phyloP scores from a whole-genome alignment of 345 rosid genomes.

The Durio zibethinus region DNA sequence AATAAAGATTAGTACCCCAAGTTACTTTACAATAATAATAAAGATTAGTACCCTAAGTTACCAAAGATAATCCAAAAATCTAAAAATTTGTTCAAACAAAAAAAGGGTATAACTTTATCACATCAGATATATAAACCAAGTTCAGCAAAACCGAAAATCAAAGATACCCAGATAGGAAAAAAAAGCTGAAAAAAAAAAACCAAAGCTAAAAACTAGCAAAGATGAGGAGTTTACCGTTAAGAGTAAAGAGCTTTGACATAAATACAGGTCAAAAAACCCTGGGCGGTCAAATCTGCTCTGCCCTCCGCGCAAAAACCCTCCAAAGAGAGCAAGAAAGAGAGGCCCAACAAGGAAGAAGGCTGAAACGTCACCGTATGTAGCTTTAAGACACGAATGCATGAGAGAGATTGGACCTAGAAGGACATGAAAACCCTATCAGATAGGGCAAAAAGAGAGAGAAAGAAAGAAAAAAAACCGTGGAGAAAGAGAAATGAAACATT shows the following conservation, averaged over 20 bases:
- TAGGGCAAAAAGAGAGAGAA: slow-evolving; percentile 53
- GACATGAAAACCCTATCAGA: slow-evolving; percentile 57
- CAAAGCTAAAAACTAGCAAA: not conserved
- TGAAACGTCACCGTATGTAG: slow-evolving; percentile 3
- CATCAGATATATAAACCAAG: not conserved
- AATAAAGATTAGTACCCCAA: not conserved
- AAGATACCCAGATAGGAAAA: not conserved
- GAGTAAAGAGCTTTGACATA: slow-evolving; percentile 74
- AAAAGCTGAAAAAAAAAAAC: not conserved
- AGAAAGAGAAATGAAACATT: slow-evolving; percentile 11
- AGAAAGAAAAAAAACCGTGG: not conserved
- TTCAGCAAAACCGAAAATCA: slow-evolving; percentile 9
- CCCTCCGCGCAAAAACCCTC: slow-evolving; percentile 48
- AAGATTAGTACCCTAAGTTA: not conserved
- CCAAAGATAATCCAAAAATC: not conserved
- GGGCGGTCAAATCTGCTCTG: slow-evolving; percentile 39
- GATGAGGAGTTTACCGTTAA: slow-evolving; percentile 49
- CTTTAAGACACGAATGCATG: slow-evolving; percentile 42
- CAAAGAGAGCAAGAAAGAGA: slow-evolving; percentile 71
- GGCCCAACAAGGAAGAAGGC: slow-evolving; percentile 27
- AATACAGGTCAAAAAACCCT: slow-evolving; percentile 40
- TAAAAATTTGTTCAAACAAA: not conserved
- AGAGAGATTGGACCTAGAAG: slow-evolving; percentile 28
- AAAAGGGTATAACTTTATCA: not conserved
- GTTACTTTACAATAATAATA: too few species aligned